Base-by-base conservation (phyloP, 768 basidiomycete species). In the Daedaleopsis nitida region DNA sequence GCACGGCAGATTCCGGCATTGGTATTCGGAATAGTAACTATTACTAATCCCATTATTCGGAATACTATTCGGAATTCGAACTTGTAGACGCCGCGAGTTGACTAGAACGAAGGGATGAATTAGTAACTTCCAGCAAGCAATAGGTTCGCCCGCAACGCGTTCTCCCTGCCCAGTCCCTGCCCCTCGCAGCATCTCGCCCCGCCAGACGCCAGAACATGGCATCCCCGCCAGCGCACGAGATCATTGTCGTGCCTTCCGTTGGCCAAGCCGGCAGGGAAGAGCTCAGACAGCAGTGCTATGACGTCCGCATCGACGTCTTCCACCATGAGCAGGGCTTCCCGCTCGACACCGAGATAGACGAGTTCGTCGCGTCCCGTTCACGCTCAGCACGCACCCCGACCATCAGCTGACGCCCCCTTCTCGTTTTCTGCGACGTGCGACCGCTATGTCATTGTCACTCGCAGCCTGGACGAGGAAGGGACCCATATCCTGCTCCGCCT, bases 401-500 rank as follows among this genome's bases (percentile, higher is more conserved):
- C 49, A 44, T 34, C 49, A 52, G 57, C 50, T 38, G 55, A 42
- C 54, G 16, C 50, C 53, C 50, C 21, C 64, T 35, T 45, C 57
- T 49, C 62, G 58, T 58, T 49, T 49, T 49, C 47, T 49, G 47
- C 19, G 21, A 11, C 47, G 47, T 21, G 47, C 51, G 32, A 71
- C 34, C 57, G 52, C 52, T 23, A 37, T 49, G 39, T 47, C 27
- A 32, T 7, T 49, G 39, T 47, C 27, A 32, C 27, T 32, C 7
- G 27, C 60, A 93, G 89, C 42, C 75, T 79, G 61, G 91, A 92
- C 73, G 79, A 82, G 61, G 75, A 71, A 45, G 82, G 89, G 24
- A 83, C 82, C 24, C 92, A 94, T 74, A 83, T 92, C 66, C 76
- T 94, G 49, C 81, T 94, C 60, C 83, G 90, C 59, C 78, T 91